Evolutionary conservation across 305 asterid species (phyloP), one percentile per base, ranked within the genome.

Genomic region (Solanum hybrid): DNA sequence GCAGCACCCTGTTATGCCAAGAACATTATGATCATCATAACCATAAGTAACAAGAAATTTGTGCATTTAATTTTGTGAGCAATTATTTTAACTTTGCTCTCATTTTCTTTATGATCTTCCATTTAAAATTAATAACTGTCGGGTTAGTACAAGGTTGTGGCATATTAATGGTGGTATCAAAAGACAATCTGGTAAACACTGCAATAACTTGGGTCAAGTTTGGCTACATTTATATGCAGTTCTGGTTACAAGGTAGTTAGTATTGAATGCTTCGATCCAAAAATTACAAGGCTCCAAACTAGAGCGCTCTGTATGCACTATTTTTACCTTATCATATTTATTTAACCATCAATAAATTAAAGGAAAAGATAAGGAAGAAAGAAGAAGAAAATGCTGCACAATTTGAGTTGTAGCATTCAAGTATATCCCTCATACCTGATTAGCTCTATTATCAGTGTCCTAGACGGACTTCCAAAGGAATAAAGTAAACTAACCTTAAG

Each of bases 1-100:
- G 97, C 93, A 87, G 99, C 93, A 88, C 99, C 99, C 99, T 98
- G 97, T 84, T 90, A 87, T 40, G 88, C 88, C 51, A 77, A 75
- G 60, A 76, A 66, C 34, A 42, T 10, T 20, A 84, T 22, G 77
- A 85, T 31, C 51, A 46, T 86, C 72, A 31, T 66, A 73, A 89
- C 51, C 88, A 90, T 31, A 88, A 77, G 64, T 51, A 88, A 78
- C 88, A 56, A 56, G 46, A 85, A 85, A 32, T 6, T 6, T 38
- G 46, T 56, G 32, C 22, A 51, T 56, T 85, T 20, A 56, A 56
- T 85, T 31, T 81, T 42, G 5, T 34, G 26, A 27, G 71, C 86
- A 81, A 42, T 42, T 42, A 38, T 51, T 56, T 84, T 80, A 80
- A 56, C 7, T 80, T 38, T 6, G 1, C 69, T 38, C 35, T 56